Evolutionary conservation across 345 rosid species (phyloP).

Genomic region (Moricandia arvensis): DNA sequence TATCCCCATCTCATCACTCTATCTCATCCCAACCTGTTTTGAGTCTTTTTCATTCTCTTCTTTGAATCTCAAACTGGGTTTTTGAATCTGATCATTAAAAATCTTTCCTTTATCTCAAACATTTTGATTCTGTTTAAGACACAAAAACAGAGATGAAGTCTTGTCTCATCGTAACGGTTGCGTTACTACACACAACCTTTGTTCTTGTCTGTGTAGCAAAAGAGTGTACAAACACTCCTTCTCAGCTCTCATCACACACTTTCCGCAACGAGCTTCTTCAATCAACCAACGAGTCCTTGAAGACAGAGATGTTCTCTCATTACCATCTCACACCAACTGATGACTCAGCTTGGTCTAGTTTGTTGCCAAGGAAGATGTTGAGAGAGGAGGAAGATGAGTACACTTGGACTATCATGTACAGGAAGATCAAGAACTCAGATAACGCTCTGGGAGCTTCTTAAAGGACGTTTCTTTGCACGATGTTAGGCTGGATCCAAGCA

Average conservation of each 20-base stretch:
- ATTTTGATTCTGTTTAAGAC: slow-evolving; percentile 12
- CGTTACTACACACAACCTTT: slow-evolving; percentile 9
- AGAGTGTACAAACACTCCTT: slow-evolving; percentile 82
- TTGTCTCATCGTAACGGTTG: slow-evolving; percentile 20
- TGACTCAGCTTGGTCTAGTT: slow-evolving; percentile 71
- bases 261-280: slow-evolving; percentile 58
- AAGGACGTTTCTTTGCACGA: slow-evolving; percentile 76
- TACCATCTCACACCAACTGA: slow-evolving; percentile 85
- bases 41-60: slow-evolving; percentile 11
- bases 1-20: slow-evolving; percentile 16
- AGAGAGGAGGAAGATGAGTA: slow-evolving; percentile 65
- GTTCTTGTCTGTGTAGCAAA: slow-evolving; percentile 43
- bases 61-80: slow-evolving; percentile 1
- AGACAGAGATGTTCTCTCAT: slow-evolving; percentile 63
- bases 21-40: slow-evolving; percentile 5
- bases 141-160: slow-evolving; percentile 14
- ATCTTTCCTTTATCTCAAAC: background rate
- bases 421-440: slow-evolving; percentile 58
- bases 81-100: background rate
- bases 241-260: slow-evolving; percentile 72
- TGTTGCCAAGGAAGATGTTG: slow-evolving; percentile 72
- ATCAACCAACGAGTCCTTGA: slow-evolving; percentile 68
- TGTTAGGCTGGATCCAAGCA: slow-evolving; percentile 63
- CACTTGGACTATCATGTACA: slow-evolving; percentile 70
- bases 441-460: slow-evolving; percentile 44